Evolutionary conservation across 208 protist genomes (phyloP).

Genomic region (Leptomonas pyrrhocoris): DNA sequence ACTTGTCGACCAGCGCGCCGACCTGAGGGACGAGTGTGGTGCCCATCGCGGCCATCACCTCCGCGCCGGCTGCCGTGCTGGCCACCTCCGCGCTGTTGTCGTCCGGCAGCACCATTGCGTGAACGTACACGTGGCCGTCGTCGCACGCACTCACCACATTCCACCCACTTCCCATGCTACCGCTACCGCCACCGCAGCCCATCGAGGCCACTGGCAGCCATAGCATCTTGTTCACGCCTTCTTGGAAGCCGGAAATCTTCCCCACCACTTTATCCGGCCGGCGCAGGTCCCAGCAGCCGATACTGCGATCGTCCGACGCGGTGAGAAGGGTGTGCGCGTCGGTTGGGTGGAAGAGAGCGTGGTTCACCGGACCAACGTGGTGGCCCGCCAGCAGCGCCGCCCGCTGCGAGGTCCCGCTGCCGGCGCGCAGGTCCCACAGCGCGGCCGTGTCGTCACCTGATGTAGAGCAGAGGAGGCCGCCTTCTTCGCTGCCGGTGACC

Average conservation of each 20-base stretch:
- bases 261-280: slow-evolving; percentile 41
- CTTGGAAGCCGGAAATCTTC: slow-evolving; percentile 59
- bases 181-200: slow-evolving; percentile 3
- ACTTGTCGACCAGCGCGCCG: slow-evolving; percentile 68
- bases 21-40: slow-evolving; percentile 14
- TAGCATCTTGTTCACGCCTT: slow-evolving; percentile 86
- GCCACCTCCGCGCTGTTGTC: background rate
- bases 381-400: slow-evolving; percentile 35
- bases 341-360: slow-evolving; percentile 63
- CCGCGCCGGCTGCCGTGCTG: background rate
- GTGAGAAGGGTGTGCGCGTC: slow-evolving; percentile 54
- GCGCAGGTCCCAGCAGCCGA: slow-evolving; percentile 78
- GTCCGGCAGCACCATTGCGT: slow-evolving; percentile 36
- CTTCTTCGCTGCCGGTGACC: slow-evolving; percentile 11
- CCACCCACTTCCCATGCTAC: slow-evolving; percentile 7
- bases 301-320: slow-evolving; percentile 77
- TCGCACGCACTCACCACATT: slow-evolving; percentile 79
- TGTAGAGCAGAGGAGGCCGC: slow-evolving; percentile 67
- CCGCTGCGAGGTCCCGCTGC: slow-evolving; percentile 20
- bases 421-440: slow-evolving; percentile 67
- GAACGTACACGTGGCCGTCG: slow-evolving; percentile 83
- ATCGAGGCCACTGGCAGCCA: slow-evolving; percentile 35
- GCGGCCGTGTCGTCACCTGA: slow-evolving; percentile 84
- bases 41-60: background rate
- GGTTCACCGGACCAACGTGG: slow-evolving; percentile 77